Percentiles rank a stretch among this genome's conserved stretches.
Conservation (phyloP, 2,329 filamentous ascomycete species). For the Leptographium lundbergii region DNA sequence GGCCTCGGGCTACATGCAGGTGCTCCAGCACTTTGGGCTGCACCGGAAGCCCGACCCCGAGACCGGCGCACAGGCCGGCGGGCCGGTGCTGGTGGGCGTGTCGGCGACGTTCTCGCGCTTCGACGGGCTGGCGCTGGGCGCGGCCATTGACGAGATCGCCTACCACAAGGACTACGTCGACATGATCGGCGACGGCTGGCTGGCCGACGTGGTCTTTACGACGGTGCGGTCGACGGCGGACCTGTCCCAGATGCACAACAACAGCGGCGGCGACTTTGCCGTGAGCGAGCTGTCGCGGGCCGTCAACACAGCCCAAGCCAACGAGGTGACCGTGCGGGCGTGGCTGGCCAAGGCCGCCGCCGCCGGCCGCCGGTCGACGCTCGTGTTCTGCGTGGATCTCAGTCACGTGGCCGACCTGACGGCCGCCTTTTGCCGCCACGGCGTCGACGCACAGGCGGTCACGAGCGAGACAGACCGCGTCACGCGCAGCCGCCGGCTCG, state of each 20-base stretch:
- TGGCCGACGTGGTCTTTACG: conserved; percentile 85
- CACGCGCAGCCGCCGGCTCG: conserved; percentile 57
- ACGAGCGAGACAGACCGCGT: conserved; percentile 64
- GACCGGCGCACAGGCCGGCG: conserved; percentile 15
- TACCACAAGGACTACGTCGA: conserved; percentile 69
- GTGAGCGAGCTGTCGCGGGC: conserved; percentile 62
- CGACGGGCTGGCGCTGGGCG: conserved; percentile 70
- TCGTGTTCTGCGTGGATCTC: conserved; percentile 90
- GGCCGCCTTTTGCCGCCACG: conserved; percentile 59
- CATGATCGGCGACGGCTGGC: conserved; percentile 77
- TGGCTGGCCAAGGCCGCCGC: conserved; percentile 64
- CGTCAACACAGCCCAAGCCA: conserved; percentile 72
- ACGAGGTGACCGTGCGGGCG: conserved; percentile 71
- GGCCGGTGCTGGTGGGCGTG: conserved; percentile 71
- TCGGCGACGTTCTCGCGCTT: conserved; percentile 65
- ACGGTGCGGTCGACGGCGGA: conserved; percentile 78
- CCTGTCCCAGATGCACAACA: conserved; percentile 54
- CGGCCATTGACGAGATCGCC: conserved; percentile 87
- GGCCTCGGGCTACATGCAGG: conserved; percentile 62
- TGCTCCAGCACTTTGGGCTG: conserved; percentile 69
- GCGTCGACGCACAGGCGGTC: conserved; percentile 74
- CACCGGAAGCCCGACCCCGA: conserved; percentile 4
- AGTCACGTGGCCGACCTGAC: conserved; percentile 68
- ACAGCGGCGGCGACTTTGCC: conserved; percentile 65
- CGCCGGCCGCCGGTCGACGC: conserved; percentile 53